Percentiles rank a stretch among this genome's conserved stretches.
Evolutionary conservation across 805 yeast species (phyloP).

Genomic region (Brettanomyces nanus): DNA sequence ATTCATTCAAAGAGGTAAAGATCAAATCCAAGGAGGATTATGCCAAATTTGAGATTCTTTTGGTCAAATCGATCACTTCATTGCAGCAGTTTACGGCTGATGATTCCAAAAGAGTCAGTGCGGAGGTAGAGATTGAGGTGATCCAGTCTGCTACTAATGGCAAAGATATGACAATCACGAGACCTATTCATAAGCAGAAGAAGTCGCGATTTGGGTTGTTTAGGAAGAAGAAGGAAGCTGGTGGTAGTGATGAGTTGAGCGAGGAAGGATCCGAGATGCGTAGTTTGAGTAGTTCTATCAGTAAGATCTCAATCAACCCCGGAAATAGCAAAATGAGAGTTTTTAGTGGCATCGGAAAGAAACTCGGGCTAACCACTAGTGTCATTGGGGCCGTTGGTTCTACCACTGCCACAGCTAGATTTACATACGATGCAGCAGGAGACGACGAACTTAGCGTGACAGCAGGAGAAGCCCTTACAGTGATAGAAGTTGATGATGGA

Average conservation of each 20-base stretch:
- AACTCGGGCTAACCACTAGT: constrained; percentile 4
- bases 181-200: constrained; percentile 45
- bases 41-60: constrained; percentile 39
- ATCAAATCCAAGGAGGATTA: constrained; percentile 29
- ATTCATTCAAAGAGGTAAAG: constrained; percentile 30
- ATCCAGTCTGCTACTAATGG: constrained; percentile 81
- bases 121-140: constrained; percentile 85
- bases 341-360: constrained; percentile 20
- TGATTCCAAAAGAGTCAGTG: constrained; percentile 64
- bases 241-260: constrained; percentile 1
- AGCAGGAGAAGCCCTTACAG: constrained; percentile 52
- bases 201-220: constrained; percentile 43
- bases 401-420: constrained; percentile 40
- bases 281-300: constrained; percentile 22
- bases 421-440: constrained; percentile 59
- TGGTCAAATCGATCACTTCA: constrained; percentile 42
- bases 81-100: constrained; percentile 59
- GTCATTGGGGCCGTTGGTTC: constrained; percentile 1
- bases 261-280: constrained; percentile 13
- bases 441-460: constrained; percentile 62
- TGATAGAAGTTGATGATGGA: constrained; percentile 71
- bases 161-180: constrained; percentile 54
- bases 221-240: constrained; percentile 10
- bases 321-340: constrained; percentile 17
- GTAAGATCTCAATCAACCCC: constrained; percentile 16